Conservation (phyloP, 306 rosid species). For the Acmispon strigosus region DNA sequence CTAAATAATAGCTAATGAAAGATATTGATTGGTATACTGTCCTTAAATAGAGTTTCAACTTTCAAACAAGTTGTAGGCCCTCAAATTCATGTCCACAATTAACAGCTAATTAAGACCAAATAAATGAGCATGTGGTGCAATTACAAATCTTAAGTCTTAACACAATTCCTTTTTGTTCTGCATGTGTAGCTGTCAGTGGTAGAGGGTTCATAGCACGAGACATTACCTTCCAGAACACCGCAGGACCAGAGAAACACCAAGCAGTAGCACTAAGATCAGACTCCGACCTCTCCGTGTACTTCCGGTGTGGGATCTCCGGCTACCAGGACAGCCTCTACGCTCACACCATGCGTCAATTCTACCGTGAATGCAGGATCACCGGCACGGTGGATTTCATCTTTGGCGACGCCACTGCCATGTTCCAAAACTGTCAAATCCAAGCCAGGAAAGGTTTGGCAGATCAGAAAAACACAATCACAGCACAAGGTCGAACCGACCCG, state of each 20-base stretch:
- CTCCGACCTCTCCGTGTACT: slow-evolving; percentile 65
- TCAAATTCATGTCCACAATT: too few species aligned
- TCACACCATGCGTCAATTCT: slow-evolving; percentile 86
- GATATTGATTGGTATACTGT: too few species aligned
- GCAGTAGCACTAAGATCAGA: slow-evolving; percentile 82
- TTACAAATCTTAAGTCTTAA: too few species aligned
- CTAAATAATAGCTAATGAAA: too few species aligned
- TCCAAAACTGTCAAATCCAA: slow-evolving; percentile 50
- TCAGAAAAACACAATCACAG: slow-evolving; percentile 79
- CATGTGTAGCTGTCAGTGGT: slow-evolving; percentile 62
- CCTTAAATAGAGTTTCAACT: too few species aligned
- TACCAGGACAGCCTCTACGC: slow-evolving; percentile 74
- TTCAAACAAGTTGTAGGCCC: too few species aligned
- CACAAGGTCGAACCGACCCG: slow-evolving; percentile 68
- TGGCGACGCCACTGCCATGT: slow-evolving; percentile 62
- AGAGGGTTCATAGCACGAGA: slow-evolving; percentile 74
- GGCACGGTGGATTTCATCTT: slow-evolving; percentile 81
- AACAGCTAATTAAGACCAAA: too few species aligned
- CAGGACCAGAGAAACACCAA: slow-evolving; percentile 70
- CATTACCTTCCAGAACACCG: slow-evolving; percentile 62
- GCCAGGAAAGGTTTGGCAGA: slow-evolving; percentile 47
- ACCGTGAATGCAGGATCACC: slow-evolving; percentile 53
- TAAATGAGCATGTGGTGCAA: too few species aligned
- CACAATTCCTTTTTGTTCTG: too few species aligned
- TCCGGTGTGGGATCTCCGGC: slow-evolving; percentile 47